These are phyloP conservation scores for Neofusicoccum umdonicola DNA, from an alignment of 2,329 filamentous ascomycete species.

Conservation along the genomic window DNA sequence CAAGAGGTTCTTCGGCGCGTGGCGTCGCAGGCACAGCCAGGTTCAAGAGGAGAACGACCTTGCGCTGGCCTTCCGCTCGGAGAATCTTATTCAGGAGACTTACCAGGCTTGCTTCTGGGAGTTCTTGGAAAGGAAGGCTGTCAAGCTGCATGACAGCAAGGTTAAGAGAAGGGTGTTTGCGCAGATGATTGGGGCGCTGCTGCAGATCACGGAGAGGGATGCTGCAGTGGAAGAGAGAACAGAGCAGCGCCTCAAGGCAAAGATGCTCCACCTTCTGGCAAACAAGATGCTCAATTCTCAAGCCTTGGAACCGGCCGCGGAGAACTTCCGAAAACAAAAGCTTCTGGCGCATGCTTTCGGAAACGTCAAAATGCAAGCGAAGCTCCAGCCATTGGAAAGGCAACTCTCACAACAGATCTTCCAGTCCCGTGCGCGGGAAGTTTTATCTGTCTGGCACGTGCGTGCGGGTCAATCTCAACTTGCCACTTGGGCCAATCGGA, in stretches of 20 bases:
- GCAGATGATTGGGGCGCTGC: slow-evolving; percentile 29
- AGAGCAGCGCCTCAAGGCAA: slow-evolving; percentile 26
- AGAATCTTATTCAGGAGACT: slow-evolving; percentile 31
- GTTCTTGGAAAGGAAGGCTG: slow-evolving; percentile 36
- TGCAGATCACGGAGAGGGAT: slow-evolving; percentile 27
- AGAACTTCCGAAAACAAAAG: slow-evolving; percentile 30
- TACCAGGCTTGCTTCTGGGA: slow-evolving; percentile 39
- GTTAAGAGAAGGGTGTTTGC: slow-evolving; percentile 27
- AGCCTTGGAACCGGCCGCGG: slow-evolving; percentile 35
- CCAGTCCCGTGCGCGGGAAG: slow-evolving; percentile 31
- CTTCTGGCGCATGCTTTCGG: slow-evolving; percentile 27
- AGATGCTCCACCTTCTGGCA: slow-evolving; percentile 26
- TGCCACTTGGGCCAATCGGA: slow-evolving; percentile 51
- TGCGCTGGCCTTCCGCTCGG: slow-evolving; percentile 31
- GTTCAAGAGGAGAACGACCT: slow-evolving; percentile 34
- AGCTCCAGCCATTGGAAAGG: slow-evolving; percentile 33
- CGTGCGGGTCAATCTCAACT: slow-evolving; percentile 41
- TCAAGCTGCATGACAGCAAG: slow-evolving; percentile 30
- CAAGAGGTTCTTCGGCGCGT: slow-evolving; percentile 55
- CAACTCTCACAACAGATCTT: slow-evolving; percentile 37
- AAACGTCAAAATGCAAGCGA: not conserved
- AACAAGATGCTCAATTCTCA: slow-evolving; percentile 10
- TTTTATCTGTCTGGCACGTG: slow-evolving; percentile 51
- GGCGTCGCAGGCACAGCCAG: slow-evolving; percentile 45
- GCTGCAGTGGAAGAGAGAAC: slow-evolving; percentile 23